These are phyloP conservation scores for Dalbergia oliveri DNA, from an alignment of 306 rosid species.

Conservation along the genomic window DNA sequence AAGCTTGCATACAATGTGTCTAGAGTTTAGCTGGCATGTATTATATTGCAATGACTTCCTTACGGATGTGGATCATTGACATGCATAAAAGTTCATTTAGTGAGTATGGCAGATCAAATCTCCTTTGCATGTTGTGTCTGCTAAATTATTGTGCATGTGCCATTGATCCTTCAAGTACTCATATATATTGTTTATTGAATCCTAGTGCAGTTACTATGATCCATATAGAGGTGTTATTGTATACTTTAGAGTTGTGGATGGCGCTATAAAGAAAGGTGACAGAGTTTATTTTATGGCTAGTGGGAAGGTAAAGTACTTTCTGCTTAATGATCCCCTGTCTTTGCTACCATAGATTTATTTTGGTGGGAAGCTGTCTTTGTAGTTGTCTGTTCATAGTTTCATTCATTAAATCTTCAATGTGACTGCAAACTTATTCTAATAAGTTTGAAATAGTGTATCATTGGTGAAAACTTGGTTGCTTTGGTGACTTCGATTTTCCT, in stretches of 20 bases:
- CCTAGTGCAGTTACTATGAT: constrained; percentile 84
- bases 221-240: constrained; percentile 94
- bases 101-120: constrained; percentile 1
- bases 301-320: constrained; percentile 66
- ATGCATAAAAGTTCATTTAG: constrained; percentile 29
- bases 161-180: constrained; percentile 42
- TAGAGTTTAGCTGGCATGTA: background rate
- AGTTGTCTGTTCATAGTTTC: constrained; percentile 34
- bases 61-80: background rate
- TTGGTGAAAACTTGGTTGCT: constrained; percentile 12
- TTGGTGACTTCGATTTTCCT: constrained; percentile 11
- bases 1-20: constrained; percentile 1
- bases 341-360: constrained; percentile 31
- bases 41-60: background rate
- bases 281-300: constrained; percentile 92
- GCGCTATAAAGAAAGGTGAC: constrained; percentile 91
- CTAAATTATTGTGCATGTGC: constrained; percentile 23
- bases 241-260: constrained; percentile 91
- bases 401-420: constrained; percentile 20
- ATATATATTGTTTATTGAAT: constrained; percentile 47
- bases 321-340: constrained; percentile 26
- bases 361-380: constrained; percentile 5
- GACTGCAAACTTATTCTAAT: constrained; percentile 32
- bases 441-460: constrained; percentile 22
- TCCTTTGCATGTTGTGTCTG: constrained; percentile 25